Evolutionary conservation across 768 basidiomycete genomes (phyloP), one percentile per base, ranked within the genome.

Genomic region (Kockovaella imperatae): DNA sequence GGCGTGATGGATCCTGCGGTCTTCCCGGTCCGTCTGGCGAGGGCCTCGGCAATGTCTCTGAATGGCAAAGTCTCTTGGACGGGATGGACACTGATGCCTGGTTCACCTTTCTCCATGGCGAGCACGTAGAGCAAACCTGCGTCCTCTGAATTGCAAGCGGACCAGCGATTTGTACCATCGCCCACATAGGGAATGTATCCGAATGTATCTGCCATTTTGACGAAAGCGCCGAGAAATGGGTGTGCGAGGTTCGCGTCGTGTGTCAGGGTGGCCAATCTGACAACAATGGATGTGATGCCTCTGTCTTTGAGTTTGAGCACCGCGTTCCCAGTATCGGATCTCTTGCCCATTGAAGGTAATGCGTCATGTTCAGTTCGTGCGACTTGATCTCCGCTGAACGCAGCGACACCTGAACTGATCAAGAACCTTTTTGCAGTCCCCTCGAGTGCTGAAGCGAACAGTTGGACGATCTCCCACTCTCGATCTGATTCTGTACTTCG

Each of bases 51-150:
- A 31, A 59, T 53, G 14, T 49, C 47, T 24, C 38, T 40, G 39
- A 52, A 35, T 14, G 30, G 36, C 15, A 59, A 35, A 14, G 41
- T 21, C 14, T 58, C 56, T 17, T 5, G 35, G n/a, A 49, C 35
- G 5, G 38, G 52, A 24, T 62, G 60, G n/a, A 54, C 35, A 14
- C 23, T 36, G 6, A 39, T 13, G 0, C 50, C 57, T 2, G 52
- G 24, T 0, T 48, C 23, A 6, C 23, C 49, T 17, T 52, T 47
- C 40, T 59, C 57, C 40, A 59, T 35, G 1, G 60, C 57, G 17
- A 62, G 57, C n/a, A 52, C 52, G 36, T 47, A 59, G 14, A 56
- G 29, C 1, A 17, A 18, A 0, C 52, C 60, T 1, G 53, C 60
- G 32, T 62, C 60, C 25, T 35, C 18, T 17, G 30, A 17, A 43